A percentile compares a stretch with the other conserved stretches of the same genome.
These are phyloP conservation scores for Nothophytophthora sp. DNA, from an alignment of 352 stramenopile genomes.

Conservation along the genomic window DNA sequence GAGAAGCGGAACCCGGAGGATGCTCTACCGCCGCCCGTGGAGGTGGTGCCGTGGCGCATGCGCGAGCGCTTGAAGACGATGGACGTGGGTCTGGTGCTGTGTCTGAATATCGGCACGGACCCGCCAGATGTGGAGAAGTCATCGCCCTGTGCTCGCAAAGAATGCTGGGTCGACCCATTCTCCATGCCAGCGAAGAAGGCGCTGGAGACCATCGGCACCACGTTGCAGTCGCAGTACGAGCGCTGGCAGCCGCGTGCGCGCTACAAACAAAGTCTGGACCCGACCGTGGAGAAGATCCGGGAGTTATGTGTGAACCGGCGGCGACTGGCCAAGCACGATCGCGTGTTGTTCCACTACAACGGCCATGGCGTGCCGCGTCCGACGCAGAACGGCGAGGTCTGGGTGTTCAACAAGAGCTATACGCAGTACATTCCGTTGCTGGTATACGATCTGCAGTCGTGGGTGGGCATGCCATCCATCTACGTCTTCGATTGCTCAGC, in stretches of 20 bases:
- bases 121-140: constrained; percentile 97
- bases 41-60: constrained; percentile 85
- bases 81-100: constrained; percentile 96
- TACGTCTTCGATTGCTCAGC: constrained; percentile 99
- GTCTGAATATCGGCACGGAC: constrained; percentile 98
- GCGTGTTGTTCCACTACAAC: constrained; percentile 99
- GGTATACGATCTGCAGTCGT: constrained; percentile 95
- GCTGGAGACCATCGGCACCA: constrained; percentile 96
- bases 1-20: constrained; percentile 32
- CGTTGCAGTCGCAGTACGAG: constrained; percentile 95
- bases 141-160: constrained; percentile 95
- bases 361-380: constrained; percentile 98
- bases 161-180: constrained; percentile 99
- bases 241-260: constrained; percentile 94
- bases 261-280: constrained; percentile 96
- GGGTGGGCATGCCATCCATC: constrained; percentile 93
- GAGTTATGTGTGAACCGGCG: constrained; percentile 93
- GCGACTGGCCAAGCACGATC: constrained; percentile 91
- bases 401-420: constrained; percentile 99
- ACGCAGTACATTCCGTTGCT: constrained; percentile 99
- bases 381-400: constrained; percentile 98
- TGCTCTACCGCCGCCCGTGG: constrained; percentile 21
- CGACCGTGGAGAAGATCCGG: constrained; percentile 96
- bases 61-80: constrained; percentile 90
- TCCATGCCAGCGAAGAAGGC: constrained; percentile 94